Evolutionary conservation across 2,329 filamentous ascomycete species (phyloP).

Genomic region (Nemania sp.): DNA sequence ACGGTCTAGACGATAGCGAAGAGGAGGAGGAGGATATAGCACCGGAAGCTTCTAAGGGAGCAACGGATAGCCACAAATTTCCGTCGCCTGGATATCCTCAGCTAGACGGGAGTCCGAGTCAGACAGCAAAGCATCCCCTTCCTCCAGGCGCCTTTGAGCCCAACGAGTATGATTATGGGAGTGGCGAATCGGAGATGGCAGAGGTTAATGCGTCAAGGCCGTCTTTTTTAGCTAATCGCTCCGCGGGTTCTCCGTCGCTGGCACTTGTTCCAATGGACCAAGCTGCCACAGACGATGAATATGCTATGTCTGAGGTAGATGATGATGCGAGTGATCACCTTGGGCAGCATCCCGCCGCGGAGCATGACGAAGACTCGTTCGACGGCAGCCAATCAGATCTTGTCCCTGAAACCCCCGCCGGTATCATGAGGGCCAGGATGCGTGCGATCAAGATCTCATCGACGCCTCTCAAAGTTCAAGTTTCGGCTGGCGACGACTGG

Average conservation of each 20-base stretch:
- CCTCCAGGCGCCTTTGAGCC: conserved; percentile 83
- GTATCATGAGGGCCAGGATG: conserved; percentile 66
- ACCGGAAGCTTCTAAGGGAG: conserved; percentile 41
- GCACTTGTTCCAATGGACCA: conserved; percentile 65
- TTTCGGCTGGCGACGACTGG: conserved; percentile 81
- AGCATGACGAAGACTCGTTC: conserved; percentile 66
- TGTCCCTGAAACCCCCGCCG: conserved; percentile 60
- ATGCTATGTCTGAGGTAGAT: conserved; percentile 72
- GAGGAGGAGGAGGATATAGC: conserved; percentile 72
- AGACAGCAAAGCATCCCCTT: conserved; percentile 52
- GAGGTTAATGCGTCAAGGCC: conserved; percentile 51
- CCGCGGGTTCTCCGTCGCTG: conserved; percentile 76
- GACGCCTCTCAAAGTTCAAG: conserved; percentile 63
- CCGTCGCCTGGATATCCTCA: conserved; percentile 38
- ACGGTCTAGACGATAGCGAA: conserved; percentile 79
- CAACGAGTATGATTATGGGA: conserved; percentile 54
- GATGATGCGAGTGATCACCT: conserved; percentile 80
- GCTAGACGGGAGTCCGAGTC: conserved; percentile 63
- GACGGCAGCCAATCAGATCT: conserved; percentile 53
- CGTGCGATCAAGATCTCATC: conserved; percentile 64
- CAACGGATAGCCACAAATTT: conserved; percentile 31
- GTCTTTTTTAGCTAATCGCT: conserved; percentile 95
- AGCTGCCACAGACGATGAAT: conserved; percentile 74
- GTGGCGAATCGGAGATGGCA: conserved; percentile 54
- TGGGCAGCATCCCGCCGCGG: conserved; percentile 74